phyloP scores from a whole-genome alignment of 306 rosid species.

The Ceratonia siliqua region DNA sequence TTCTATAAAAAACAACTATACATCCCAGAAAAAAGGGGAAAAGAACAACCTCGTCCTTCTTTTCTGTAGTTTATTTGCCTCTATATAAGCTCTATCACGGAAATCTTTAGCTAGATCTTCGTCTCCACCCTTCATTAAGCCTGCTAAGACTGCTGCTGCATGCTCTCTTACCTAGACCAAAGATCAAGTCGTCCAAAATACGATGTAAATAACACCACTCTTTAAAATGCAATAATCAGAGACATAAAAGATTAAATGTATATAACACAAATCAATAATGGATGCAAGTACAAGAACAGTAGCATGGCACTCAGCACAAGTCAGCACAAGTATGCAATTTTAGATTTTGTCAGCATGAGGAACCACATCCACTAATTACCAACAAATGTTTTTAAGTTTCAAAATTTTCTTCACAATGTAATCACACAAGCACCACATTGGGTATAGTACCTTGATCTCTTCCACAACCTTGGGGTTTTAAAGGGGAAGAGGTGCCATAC shows the following conservation, averaged over 20 bases:
- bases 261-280: slow-evolving; percentile 18
- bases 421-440: slow-evolving; percentile 12
- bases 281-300: slow-evolving; percentile 27
- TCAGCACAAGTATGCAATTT: slow-evolving; percentile 13
- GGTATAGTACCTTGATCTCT: neutral
- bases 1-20: slow-evolving; percentile 6
- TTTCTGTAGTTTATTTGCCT: slow-evolving; percentile 67
- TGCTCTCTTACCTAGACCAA: slow-evolving; percentile 85
- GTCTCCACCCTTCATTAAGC: slow-evolving; percentile 98
- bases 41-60: slow-evolving; percentile 68
- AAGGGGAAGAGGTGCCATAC: neutral
- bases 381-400: neutral
- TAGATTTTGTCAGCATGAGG: slow-evolving; percentile 2
- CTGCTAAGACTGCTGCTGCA: slow-evolving; percentile 97
- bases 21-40: slow-evolving; percentile 18
- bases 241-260: neutral
- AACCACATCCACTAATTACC: slow-evolving; percentile 13
- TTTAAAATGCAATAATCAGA: slow-evolving; percentile 22
- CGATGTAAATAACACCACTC: slow-evolving; percentile 15
- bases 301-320: neutral
- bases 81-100: slow-evolving; percentile 76
- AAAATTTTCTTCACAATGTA: slow-evolving; percentile 13
- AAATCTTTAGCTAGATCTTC: slow-evolving; percentile 85
- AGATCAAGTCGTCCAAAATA: slow-evolving; percentile 29
- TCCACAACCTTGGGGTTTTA: slow-evolving; percentile 17